Evolutionary conservation across 2,329 filamentous ascomycete genomes (phyloP), one percentile per base, ranked within the genome.

Genomic region (Exophiala oligosperma): DNA sequence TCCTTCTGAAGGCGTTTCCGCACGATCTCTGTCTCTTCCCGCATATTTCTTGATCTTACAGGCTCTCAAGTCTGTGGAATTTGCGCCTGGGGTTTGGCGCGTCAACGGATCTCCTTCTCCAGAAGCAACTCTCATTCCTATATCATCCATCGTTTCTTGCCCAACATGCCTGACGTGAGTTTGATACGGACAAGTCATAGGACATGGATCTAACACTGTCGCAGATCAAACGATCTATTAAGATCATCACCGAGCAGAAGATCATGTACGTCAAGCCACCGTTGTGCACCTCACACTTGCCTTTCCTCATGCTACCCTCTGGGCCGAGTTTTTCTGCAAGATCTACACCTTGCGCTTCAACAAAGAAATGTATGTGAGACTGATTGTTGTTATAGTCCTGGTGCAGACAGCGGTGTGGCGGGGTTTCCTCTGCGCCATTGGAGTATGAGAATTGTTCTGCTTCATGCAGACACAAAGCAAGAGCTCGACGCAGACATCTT

Each of bases 381-480:
- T 17, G 49, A 14, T 17, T n/a, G 29, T 11, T 35, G 28, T 38
- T 58, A 57, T 50, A 69, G 72, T 71, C 92, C 89, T 71, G 85
- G 91, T 70, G 92, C 92, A 72, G 86, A 90, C 21, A 89, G 90
- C 12, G 89, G 88, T 40, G 83, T 91, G 64, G 90, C 92, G 68
- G 92, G 92, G 2, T 96, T 92, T 70, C 94, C 94, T 9, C 92
- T 97, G 85, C 88, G 94, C 73, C 81, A 85, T 76, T 99, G 94
- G 94, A 92, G 84, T 66, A 90, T 97, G 72, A 87, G 89, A 75
- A 81, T 99, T 67, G 91, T 85, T 76, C 75, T 97, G 52, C 74
- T 97, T 55, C 62, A 67, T 44, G 60, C 64, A 21, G 65, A 67
- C 32, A 66, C 64, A 29, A 92, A 96, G 65, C 89, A 95, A 68